Percentiles rank a stretch among this genome's conserved stretches.
Evolutionary conservation across 2,329 filamentous ascomycete species (phyloP).

Genomic region (Calycina herbarum): DNA sequence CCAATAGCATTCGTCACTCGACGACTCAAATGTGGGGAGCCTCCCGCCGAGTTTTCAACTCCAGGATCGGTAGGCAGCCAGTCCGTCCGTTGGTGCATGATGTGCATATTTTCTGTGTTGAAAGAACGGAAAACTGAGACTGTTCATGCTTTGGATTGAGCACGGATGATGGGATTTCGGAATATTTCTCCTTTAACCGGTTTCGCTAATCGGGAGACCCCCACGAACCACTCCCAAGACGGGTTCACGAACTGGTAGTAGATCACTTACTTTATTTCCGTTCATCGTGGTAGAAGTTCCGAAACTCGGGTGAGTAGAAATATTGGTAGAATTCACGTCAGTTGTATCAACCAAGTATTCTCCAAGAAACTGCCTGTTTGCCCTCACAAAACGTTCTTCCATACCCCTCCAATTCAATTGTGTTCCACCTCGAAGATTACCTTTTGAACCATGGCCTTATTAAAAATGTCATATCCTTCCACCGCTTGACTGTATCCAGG

Average conservation of each 20-base stretch:
- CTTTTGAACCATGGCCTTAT: conserved; percentile 73
- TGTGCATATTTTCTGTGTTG: conserved; percentile 1
- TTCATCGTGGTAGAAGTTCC: background rate
- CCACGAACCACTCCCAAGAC: background rate
- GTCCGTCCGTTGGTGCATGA: conserved; percentile 11
- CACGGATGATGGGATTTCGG: background rate
- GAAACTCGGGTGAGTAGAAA: too few species aligned
- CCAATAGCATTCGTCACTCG: background rate
- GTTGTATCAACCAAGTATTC: too few species aligned
- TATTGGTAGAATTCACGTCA: too few species aligned
- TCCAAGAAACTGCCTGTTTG: background rate
- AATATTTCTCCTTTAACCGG: conserved; percentile 9
- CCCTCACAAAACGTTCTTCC: background rate
- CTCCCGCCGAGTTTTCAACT: background rate
- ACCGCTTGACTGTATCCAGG: conserved; percentile 50
- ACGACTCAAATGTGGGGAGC: background rate
- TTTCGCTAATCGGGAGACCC: conserved; percentile 15
- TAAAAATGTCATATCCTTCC: conserved; percentile 70
- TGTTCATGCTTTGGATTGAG: conserved; percentile 11
- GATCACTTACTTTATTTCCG: conserved; percentile 18
- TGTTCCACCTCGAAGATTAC: conserved; percentile 59
- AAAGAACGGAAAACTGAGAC: conserved; percentile 11
- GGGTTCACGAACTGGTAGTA: conserved; percentile 19
- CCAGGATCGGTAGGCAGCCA: background rate
- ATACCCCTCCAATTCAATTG: conserved; percentile 2